phyloP scores from a whole-genome alignment of 2,329 filamentous ascomycete species.

The Magnaporthiopsis rhizophila region DNA sequence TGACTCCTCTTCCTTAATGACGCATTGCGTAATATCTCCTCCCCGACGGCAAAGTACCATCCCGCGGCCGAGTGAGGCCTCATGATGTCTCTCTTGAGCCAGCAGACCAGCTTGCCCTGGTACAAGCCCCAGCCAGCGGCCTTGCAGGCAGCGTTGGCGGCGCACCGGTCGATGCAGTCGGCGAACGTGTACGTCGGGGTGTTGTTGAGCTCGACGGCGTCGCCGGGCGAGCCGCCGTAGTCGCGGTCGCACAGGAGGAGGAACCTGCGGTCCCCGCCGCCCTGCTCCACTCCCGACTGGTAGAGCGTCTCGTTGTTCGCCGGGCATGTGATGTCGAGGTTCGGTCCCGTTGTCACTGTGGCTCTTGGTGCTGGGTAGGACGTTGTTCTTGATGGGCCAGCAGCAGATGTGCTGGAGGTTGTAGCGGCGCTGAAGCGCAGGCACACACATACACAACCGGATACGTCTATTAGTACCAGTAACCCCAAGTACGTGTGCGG shows the following conservation, averaged over 20 bases:
- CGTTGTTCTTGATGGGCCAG: neutral
- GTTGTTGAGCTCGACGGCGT: constrained; percentile 21
- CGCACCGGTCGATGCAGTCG: constrained; percentile 25
- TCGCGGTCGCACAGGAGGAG: constrained; percentile 26
- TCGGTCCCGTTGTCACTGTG: constrained; percentile 7
- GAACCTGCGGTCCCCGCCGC: constrained; percentile 16
- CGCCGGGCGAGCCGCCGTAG: constrained; percentile 21
- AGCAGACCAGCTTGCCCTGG: constrained; percentile 21
- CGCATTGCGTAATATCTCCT: constrained; percentile 10
- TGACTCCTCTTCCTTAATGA: neutral
- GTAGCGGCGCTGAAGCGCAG: neutral
- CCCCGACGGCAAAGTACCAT: constrained; percentile 25
- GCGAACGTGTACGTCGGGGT: constrained; percentile 17
- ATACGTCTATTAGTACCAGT: neutral
- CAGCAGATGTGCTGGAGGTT: constrained; percentile 7
- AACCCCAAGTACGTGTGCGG: no score
- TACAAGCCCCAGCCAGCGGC: constrained; percentile 27
- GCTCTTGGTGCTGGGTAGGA: constrained; percentile 12
- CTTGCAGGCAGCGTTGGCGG: constrained; percentile 19
- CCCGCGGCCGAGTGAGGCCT: constrained; percentile 15
- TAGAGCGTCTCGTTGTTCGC: constrained; percentile 26
- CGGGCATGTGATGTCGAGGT: constrained; percentile 19
- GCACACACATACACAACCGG: no score
- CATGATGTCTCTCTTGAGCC: constrained; percentile 26
- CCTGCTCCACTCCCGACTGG: constrained; percentile 8